Evolutionary conservation across 139 green algal genomes (phyloP).

Genomic region (Chlorella sp.): DNA sequence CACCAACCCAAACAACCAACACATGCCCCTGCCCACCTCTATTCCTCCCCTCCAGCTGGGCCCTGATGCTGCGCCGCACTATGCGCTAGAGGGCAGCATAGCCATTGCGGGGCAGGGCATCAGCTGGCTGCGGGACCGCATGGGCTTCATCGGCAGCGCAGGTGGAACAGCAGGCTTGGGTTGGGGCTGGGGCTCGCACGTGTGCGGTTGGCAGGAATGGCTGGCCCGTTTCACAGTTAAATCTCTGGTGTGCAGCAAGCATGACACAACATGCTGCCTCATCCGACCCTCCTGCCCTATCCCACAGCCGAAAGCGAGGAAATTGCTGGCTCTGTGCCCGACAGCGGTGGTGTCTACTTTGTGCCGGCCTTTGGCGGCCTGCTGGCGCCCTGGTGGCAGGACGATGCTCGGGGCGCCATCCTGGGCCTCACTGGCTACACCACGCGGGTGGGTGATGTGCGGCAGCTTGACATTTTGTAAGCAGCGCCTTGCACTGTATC

Average conservation of each 20-base stretch:
- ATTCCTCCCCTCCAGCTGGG: conserved; percentile 86
- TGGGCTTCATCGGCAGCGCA: conserved; percentile 78
- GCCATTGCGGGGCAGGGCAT: conserved; percentile 86
- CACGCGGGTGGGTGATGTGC: conserved; percentile 56
- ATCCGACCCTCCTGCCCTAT: no score
- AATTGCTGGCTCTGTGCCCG: conserved; percentile 59
- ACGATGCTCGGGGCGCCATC: conserved; percentile 87
- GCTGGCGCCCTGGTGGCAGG: conserved; percentile 92
- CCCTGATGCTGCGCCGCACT: conserved; percentile 59
- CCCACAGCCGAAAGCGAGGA: conserved; percentile 67
- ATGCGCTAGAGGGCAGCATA: conserved; percentile 93
- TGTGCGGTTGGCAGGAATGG: not conserved
- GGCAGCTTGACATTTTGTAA: no score
- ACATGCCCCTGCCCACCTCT: no score
- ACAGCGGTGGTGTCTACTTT: conserved; percentile 93
- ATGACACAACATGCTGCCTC: no score
- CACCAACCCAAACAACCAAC: no score
- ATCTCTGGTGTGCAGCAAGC: no score
- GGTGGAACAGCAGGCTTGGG: not conserved
- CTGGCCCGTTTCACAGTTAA: not conserved
- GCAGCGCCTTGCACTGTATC: no score
- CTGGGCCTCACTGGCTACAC: conserved; percentile 84
- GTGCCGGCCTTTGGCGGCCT: conserved; percentile 98
- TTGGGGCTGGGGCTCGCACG: not conserved
- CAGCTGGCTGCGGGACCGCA: conserved; percentile 87